These are phyloP conservation scores for Alternaria dauci DNA, from an alignment of 2,329 filamentous ascomycete genomes.

Conservation along the genomic window DNA sequence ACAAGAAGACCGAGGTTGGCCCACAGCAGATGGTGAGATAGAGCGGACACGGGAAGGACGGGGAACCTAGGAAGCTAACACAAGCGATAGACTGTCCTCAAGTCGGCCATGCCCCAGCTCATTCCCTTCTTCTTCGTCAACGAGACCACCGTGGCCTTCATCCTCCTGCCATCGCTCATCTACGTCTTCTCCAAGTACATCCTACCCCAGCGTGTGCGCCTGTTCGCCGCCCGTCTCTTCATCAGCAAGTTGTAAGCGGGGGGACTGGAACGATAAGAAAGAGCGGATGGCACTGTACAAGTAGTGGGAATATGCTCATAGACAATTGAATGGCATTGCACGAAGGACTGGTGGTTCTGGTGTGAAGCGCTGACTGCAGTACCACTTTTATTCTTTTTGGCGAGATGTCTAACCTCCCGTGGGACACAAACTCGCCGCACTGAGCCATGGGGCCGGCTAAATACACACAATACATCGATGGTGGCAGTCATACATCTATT, in stretches of 20 bases:
- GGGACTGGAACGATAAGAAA: constrained; percentile 1
- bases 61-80: constrained; percentile 24
- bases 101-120: constrained; percentile 56
- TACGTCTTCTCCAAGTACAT: constrained; percentile 57
- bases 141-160: constrained; percentile 54
- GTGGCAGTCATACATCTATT: not conserved
- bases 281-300: constrained; percentile 39
- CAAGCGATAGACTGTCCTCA: constrained; percentile 46
- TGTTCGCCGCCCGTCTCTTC: constrained; percentile 54
- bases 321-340: constrained; percentile 45
- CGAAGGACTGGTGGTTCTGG: constrained; percentile 1
- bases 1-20: constrained; percentile 47
- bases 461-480: not conserved
- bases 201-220: constrained; percentile 53
- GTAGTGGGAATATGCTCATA: constrained; percentile 46
- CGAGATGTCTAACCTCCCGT: not conserved
- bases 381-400: not conserved
- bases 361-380: not conserved
- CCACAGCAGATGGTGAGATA: constrained; percentile 46
- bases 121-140: constrained; percentile 58
- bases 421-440: not conserved
- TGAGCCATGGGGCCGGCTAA: no score
- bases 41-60: not conserved
- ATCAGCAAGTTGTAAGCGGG: constrained; percentile 55
- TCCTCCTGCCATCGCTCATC: constrained; percentile 54